Evolutionary conservation across 306 rosid species (phyloP), one percentile per base, ranked within the genome.

Genomic region (Trichosanthes truncata): DNA sequence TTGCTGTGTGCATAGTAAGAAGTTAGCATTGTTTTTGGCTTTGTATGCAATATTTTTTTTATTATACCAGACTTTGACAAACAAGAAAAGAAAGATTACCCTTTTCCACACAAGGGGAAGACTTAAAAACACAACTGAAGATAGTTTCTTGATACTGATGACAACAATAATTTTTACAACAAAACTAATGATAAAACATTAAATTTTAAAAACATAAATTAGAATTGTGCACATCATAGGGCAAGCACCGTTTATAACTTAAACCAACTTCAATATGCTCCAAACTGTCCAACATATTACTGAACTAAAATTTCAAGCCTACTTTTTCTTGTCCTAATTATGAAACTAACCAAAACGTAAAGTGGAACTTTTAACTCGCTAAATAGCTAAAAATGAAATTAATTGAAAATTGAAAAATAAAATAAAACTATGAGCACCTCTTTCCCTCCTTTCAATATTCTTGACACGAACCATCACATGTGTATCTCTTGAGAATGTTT

Each of bases 391-490:
- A 53, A 38, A n/a, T 36, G 31, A 61, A 46, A 31, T 51, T 20
- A 45, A 13, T 3, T 11, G 13, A 11, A 51, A 63, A 45, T 43
- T 12, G 25, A 51, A 17, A 25, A 31, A 9, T 36, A 76, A 76
- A 62, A 48, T 40, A 80, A 74, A 45, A 53, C 40, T 21, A 31
- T 23, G 6, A 63, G 71, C 86, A 95, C 99, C 99, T 93, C 99
- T 93, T 88, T 95, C 99, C 80, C 97, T 88, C 38, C 96, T 89
- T 61, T 95, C 99, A 81, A 93, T 87, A 79, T 85, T 88, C 89
- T 87, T 95, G 78, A 95, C 91, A 77, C 97, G 97, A 53, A 93
- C 99, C 91, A 82, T 89, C 81, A 89, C 84, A 86, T 95, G 97
- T 55, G 93, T 88, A 88, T 95, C 97, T 84, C 93, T 90, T 80